Base-by-base conservation (phyloP, 1,139 yeast genomes). In the Suhomyces choctaworum region DNA sequence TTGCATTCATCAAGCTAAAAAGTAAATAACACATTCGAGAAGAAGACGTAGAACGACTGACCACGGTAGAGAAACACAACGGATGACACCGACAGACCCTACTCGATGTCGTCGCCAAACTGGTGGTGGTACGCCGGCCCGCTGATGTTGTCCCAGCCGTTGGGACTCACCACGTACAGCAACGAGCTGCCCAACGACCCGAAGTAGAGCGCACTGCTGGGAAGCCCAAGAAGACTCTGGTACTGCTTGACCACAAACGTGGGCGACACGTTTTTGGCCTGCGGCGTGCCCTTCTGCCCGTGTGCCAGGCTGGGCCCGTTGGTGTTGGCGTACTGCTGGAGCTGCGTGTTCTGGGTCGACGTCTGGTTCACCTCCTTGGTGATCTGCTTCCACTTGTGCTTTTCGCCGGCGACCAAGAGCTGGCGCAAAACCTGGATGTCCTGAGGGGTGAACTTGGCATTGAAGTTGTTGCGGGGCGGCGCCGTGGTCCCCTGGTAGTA, bases 381-480 rank as follows among this genome's bases (percentile, higher is more conserved):
- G 42, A 69, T 65, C 46, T 66, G 72, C 46, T 69, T 69, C 75
- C 75, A 69, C 46, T 69, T 69, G 50, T 65, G 63, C 42, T 69
- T 69, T 40, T 69, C 75, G 5, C 73, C 74, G 1, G 69, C 60
- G 16, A 57, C 55, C 33, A 69, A 52, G 28, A 69, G 54, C 44
- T 66, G 73, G 38, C 60, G 60, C 39, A 69, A 56, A 22, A 67
- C 58, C 41, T 60, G 69, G 25, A 67, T 54, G 40, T 69, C 74
- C 34, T 63, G 69, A 11, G 61, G 56, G 4, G 60, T 43, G 42
- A 69, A 66, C 44, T 63, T 66, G 21, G 56, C 35, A 25, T 43
- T 27, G 16, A 42, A 34, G 32, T 31, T 32, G 42, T 37, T 33
- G 39, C 28, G 32, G 32, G 28, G 35, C 25, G 40, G 34, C 25